Evolutionary conservation across 148 eudicot species (phyloP), one percentile per base, ranked within the genome.

Genomic region (Polygonum aviculare): DNA sequence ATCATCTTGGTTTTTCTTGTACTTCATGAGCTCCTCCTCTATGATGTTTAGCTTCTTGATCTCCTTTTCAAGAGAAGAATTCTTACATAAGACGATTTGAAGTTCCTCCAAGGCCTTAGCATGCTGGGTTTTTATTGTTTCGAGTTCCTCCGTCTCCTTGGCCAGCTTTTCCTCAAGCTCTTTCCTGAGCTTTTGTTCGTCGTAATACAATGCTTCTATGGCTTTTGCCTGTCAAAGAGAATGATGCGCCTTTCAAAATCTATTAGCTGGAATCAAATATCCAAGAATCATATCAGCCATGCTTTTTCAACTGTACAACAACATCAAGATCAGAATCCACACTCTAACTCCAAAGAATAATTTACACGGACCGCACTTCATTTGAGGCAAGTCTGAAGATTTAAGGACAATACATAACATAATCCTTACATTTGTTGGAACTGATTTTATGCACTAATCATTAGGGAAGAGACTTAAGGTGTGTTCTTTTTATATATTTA

Each of bases 141-240:
- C 80, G 6, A 87, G 75, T 80, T 92, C 87, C 82, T 82, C 88
- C 69, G 77, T 88, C 18, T 76, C 84, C 79, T 82, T 86, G 41
- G 78, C 82, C 62, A 94, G 79, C 39, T 84, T 84, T 74, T 83
- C 91, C 79, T 88, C 95, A 33, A 86, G 62, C 79, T 86, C 85
- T 85, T 80, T 80, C 78, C 91, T 77, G 55, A 80, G 82, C 80
- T 84, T 84, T 73, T 75, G 45, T 80, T 88, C 97, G 73, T 86
- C 90, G 1, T 79, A 44, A 77, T 83, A 84, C 60, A 84, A 82
- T 39, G 12, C 78, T 78, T 92, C 95, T 12, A 81, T 80, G 54
- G 80, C 84, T 81, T 82, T 86, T 73, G 84, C 91, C 96, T 91
- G 84, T 73, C 33, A 60, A 74, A 26, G 31, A 71, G 74, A 71